Evolutionary conservation across 1,139 yeast species (phyloP).

Genomic region (Taphrina communis): DNA sequence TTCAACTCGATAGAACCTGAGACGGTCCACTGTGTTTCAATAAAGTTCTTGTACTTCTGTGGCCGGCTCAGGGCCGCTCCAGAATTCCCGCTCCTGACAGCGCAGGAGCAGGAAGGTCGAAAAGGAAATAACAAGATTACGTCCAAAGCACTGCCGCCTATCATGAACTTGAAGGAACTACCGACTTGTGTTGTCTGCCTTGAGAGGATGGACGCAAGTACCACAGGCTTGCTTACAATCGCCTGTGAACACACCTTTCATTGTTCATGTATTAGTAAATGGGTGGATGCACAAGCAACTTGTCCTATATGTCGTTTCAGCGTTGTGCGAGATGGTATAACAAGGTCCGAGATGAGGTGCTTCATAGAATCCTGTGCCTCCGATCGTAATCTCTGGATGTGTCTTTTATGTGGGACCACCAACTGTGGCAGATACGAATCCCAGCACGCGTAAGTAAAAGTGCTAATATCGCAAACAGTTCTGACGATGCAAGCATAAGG

Average conservation of each 20-base stretch:
- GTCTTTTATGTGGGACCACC: slow-evolving; percentile 83
- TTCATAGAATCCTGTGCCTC: slow-evolving; percentile 63
- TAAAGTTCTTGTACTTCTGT: slow-evolving; percentile 64
- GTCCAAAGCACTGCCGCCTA: slow-evolving; percentile 50
- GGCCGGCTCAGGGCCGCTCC: slow-evolving; percentile 45
- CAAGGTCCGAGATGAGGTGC: slow-evolving; percentile 44
- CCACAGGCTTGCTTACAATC: slow-evolving; percentile 83
- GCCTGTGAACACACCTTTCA: slow-evolving; percentile 95
- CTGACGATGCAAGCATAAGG: slow-evolving; percentile 49
- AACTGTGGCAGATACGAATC: slow-evolving; percentile 92
- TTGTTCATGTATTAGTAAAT: slow-evolving; percentile 82
- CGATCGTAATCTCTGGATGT: slow-evolving; percentile 82
- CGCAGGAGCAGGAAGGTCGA: slow-evolving; percentile 37
- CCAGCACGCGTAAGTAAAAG: slow-evolving; percentile 69
- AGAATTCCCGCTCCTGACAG: slow-evolving; percentile 64
- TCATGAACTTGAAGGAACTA: slow-evolving; percentile 60
- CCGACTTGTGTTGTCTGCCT: slow-evolving; percentile 95
- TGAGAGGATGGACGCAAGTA: slow-evolving; percentile 82
- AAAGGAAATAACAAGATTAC: background rate
- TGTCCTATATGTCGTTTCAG: slow-evolving; percentile 93
- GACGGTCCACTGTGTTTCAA: slow-evolving; percentile 74
- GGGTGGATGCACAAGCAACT: slow-evolving; percentile 67
- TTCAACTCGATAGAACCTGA: slow-evolving; percentile 92
- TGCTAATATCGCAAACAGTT: too few species aligned
- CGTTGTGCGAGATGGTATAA: slow-evolving; percentile 50